Conservation (phyloP, 306 rosid genomes). For the Astragalus glycyphyllos region DNA sequence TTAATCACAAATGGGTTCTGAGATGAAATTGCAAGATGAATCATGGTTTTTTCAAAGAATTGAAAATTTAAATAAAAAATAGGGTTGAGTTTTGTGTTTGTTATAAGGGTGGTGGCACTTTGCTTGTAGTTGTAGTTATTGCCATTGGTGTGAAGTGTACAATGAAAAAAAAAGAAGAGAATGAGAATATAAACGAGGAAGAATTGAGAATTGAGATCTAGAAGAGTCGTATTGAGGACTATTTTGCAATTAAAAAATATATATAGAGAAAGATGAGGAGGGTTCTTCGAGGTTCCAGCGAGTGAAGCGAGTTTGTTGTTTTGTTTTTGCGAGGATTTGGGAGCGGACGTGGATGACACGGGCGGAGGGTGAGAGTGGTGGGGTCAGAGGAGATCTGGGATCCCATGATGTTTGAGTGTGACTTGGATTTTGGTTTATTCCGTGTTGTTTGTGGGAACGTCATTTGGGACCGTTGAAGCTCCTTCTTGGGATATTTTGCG, state of each 20-base stretch:
- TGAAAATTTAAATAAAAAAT: not conserved
- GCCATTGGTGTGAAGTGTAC: not conserved
- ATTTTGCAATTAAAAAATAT: not conserved
- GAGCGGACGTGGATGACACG: not conserved
- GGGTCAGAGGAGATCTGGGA: not conserved
- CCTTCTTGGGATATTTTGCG: no score
- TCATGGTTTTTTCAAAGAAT: conserved; percentile 46
- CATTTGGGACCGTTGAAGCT: no score
- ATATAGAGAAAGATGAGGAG: conserved; percentile 37
- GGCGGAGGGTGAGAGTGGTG: not conserved
- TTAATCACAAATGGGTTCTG: conserved; percentile 39
- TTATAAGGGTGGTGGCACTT: not conserved
- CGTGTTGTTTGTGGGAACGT: no score
- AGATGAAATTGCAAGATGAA: conserved; percentile 44
- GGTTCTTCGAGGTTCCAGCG: conserved; percentile 28
- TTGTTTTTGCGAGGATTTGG: not conserved
- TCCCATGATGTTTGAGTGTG: no score
- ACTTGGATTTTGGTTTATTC: no score
- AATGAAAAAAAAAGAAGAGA: conserved; percentile 6
- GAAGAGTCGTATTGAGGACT: conserved; percentile 51
- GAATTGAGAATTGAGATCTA: conserved; percentile 54
- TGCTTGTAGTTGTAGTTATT: not conserved
- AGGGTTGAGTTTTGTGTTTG: not conserved
- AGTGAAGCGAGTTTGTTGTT: not conserved
- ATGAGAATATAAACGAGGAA: conserved; percentile 7